phyloP scores from a whole-genome alignment of 1,139 yeast species.

The Kurtzmaniella quercitrusa region DNA sequence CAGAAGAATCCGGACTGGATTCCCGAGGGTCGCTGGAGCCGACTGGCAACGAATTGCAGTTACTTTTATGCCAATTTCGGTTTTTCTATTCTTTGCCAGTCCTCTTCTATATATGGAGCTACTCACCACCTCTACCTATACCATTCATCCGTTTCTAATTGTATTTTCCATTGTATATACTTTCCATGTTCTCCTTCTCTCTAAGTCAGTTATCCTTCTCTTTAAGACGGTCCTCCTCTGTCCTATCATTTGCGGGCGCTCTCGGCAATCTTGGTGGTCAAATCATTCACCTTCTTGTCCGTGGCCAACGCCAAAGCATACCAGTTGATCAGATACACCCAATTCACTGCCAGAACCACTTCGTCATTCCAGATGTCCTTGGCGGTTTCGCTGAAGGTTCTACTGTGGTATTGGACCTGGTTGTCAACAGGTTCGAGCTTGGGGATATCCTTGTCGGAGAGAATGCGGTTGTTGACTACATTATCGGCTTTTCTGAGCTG shows the following conservation, averaged over 20 bases:
- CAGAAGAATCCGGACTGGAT: no score
- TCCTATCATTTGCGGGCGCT: neutral
- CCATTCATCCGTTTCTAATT: no score
- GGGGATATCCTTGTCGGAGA: conserved; percentile 33
- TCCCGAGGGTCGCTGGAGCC: no score
- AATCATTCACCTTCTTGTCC: conserved; percentile 28
- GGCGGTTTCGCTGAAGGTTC: conserved; percentile 49
- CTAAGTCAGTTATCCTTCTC: no score
- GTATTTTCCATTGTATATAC: no score
- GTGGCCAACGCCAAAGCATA: conserved; percentile 37
- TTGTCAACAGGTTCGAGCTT: conserved; percentile 40
- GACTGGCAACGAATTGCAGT: no score
- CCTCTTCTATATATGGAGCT: no score
- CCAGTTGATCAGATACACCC: conserved; percentile 57
- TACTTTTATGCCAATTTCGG: no score
- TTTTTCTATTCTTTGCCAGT: no score
- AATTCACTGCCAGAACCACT: conserved; percentile 60
- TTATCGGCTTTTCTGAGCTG: conserved; percentile 47
- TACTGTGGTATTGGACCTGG: conserved; percentile 13
- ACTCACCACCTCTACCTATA: no score
- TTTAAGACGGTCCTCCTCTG: no score
- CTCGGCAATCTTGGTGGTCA: conserved; percentile 28
- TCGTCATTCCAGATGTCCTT: conserved; percentile 85
- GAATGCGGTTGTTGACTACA: conserved; percentile 47
- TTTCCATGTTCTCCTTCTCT: no score